These are phyloP conservation scores for Seiridium cupressi DNA, from an alignment of 2,329 filamentous ascomycete genomes.

Conservation along the genomic window DNA sequence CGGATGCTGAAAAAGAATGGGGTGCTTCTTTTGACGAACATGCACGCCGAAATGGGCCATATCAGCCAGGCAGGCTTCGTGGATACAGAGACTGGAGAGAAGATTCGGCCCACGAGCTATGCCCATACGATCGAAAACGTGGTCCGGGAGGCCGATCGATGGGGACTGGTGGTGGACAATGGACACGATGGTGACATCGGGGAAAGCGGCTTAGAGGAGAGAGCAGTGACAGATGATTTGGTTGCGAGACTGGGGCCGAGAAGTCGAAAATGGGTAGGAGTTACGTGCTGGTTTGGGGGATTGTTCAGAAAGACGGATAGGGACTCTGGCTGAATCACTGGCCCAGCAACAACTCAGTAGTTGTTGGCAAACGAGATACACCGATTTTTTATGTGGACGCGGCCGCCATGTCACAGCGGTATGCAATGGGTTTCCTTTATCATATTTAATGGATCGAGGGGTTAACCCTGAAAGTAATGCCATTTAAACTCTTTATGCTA, in stretches of 20 bases:
- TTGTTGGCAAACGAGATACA: too few species aligned
- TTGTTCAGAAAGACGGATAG: slow-evolving; percentile 34
- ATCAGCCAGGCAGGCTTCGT: slow-evolving; percentile 62
- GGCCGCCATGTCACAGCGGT: too few species aligned
- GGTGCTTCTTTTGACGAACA: slow-evolving; percentile 61
- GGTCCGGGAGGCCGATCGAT: slow-evolving; percentile 42
- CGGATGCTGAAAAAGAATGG: slow-evolving; percentile 45
- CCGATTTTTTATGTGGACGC: too few species aligned
- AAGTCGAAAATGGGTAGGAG: slow-evolving; percentile 62
- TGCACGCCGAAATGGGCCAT: slow-evolving; percentile 64
- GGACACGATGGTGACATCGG: slow-evolving; percentile 23
- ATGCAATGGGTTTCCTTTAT: too few species aligned
- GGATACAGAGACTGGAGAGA: slow-evolving; percentile 47
- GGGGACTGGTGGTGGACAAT: slow-evolving; percentile 40
- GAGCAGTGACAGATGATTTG: slow-evolving; percentile 49
- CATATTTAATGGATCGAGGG: too few species aligned
- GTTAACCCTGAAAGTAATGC: too few species aligned
- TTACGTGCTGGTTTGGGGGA: slow-evolving; percentile 52
- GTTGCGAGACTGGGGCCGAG: slow-evolving; percentile 58
- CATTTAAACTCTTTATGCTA: too few species aligned
- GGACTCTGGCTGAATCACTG: too few species aligned
- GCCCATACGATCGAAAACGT: slow-evolving; percentile 52
- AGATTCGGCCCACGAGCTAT: slow-evolving; percentile 60
- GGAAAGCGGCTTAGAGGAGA: slow-evolving; percentile 32
- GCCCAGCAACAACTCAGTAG: too few species aligned